These are phyloP conservation scores for Exophiala spinifera DNA, from an alignment of 2,329 filamentous ascomycete genomes.

Conservation along the genomic window DNA sequence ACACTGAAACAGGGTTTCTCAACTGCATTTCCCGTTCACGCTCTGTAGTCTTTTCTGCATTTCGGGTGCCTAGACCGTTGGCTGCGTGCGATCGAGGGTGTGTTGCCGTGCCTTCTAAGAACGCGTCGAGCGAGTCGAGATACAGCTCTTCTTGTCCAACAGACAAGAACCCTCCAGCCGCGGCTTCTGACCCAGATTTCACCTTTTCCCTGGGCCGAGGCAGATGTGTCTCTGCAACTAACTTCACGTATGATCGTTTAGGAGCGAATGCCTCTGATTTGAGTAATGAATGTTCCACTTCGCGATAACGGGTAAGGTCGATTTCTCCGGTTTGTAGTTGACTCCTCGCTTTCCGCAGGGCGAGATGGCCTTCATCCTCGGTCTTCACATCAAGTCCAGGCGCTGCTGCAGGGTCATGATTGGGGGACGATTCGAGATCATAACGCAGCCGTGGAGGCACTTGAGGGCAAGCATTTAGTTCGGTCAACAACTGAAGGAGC, in stretches of 20 bases:
- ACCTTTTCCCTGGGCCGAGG: constrained; percentile 4
- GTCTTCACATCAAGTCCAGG: constrained; percentile 5
- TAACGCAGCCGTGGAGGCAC: constrained; percentile 72
- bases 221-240: constrained; percentile 8
- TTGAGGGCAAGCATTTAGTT: constrained; percentile 81
- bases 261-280: constrained; percentile 41
- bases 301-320: constrained; percentile 35
- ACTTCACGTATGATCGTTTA: constrained; percentile 29
- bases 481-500: constrained; percentile 80
- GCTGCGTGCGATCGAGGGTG: constrained; percentile 36
- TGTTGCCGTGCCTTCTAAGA: constrained; percentile 12
- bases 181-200: constrained; percentile 15
- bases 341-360: constrained; percentile 40
- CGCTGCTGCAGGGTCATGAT: constrained; percentile 49
- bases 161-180: constrained; percentile 42
- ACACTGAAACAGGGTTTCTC: constrained; percentile 83
- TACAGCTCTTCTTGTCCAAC: constrained; percentile 45
- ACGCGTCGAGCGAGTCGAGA: constrained; percentile 42
- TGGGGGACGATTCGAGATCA: constrained; percentile 56
- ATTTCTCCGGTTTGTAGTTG: constrained; percentile 39
- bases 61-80: constrained; percentile 41
- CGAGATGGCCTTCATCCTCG: constrained; percentile 27
- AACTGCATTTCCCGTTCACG: constrained; percentile 56
- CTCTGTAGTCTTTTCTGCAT: constrained; percentile 50
- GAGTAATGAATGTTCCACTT: constrained; percentile 40